Evolutionary conservation across 2,329 filamentous ascomycete species (phyloP), one percentile per base, ranked within the genome.

Genomic region (Alternaria triticimaculans): DNA sequence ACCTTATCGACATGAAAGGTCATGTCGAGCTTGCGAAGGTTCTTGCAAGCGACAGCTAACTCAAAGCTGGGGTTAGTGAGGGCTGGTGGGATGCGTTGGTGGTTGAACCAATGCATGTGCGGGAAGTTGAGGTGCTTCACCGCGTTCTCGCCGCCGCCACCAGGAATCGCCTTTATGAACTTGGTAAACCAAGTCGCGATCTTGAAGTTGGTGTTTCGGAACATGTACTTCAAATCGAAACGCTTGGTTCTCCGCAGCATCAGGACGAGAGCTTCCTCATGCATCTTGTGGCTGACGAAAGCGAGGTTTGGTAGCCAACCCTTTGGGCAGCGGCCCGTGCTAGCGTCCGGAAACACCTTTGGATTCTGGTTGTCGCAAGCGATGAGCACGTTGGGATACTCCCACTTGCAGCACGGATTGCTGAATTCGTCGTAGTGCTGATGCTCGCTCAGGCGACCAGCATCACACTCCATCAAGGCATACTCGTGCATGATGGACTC

Each of bases 141-240:
- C n/a, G 58, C 44, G 6, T 10, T 18, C 41, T 25, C 20, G 12
- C 21, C 37, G 21, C 18, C 9, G 7, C 23, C 44, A 8, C 50
- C 44, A 0, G 59, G 59, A 45, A 62, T 62, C 2, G 45, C 21
- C 6, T 15, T 23, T 0, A 57, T 6, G 59, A 62, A 62, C 18
- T 45, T 28, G 21, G 46, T 46, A 11, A 62, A 56, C 53, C 59
- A 62, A 14, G 59, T 62, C 25, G 59, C 59, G n/a, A 57, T 62
- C 18, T 57, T 57, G 45, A 51, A 62, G 53, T 45, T 15, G 0
- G 28, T 14, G 23, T 37, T 48, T 5, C 48, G 9, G 5, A 50
- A 26, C 6, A 51, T 57, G n/a, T 62, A 62, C 46, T 62, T 62
- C 14, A 57, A 11, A 18, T 57, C 45, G 10, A 57, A 44, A 0